phyloP scores from a whole-genome alignment of 495 filamentous ascomycete genomes.

The Podospora pseudocomata region DNA sequence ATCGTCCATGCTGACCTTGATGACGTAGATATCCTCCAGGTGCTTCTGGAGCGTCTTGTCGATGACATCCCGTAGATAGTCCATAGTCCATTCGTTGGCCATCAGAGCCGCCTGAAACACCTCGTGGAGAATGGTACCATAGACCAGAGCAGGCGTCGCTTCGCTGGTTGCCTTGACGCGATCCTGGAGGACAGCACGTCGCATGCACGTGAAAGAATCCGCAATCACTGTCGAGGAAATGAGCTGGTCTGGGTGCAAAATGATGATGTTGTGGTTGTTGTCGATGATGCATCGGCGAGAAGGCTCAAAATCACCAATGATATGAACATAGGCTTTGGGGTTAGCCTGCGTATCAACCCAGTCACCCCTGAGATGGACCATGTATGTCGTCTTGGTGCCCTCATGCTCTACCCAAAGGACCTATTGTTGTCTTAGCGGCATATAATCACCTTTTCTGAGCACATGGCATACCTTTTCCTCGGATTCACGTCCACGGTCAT shows the following conservation, averaged over 20 bases:
- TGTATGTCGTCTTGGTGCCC: conserved; percentile 58
- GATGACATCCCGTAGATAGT: conserved; percentile 61
- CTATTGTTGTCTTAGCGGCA: conserved; percentile 39
- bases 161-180: conserved; percentile 83
- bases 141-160: conserved; percentile 71
- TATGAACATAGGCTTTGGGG: conserved; percentile 71
- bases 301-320: conserved; percentile 73
- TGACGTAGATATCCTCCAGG: conserved; percentile 80
- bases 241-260: conserved; percentile 92
- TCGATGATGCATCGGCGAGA: conserved; percentile 67
- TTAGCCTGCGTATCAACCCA: conserved; percentile 78
- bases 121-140: conserved; percentile 89
- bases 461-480: conserved; percentile 63
- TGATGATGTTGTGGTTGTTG: conserved; percentile 76
- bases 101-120: conserved; percentile 87
- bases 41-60: conserved; percentile 62
- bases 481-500: conserved; percentile 54
- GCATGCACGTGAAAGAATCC: conserved; percentile 84
- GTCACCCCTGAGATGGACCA: conserved; percentile 73
- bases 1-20: conserved; percentile 66
- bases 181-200: conserved; percentile 88
- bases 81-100: conserved; percentile 73
- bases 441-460: not conserved
- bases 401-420: conserved; percentile 74
- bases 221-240: conserved; percentile 91